phyloP scores from a whole-genome alignment of 192 early-diverging fungal species.

The Entomortierella chlamydospora region DNA sequence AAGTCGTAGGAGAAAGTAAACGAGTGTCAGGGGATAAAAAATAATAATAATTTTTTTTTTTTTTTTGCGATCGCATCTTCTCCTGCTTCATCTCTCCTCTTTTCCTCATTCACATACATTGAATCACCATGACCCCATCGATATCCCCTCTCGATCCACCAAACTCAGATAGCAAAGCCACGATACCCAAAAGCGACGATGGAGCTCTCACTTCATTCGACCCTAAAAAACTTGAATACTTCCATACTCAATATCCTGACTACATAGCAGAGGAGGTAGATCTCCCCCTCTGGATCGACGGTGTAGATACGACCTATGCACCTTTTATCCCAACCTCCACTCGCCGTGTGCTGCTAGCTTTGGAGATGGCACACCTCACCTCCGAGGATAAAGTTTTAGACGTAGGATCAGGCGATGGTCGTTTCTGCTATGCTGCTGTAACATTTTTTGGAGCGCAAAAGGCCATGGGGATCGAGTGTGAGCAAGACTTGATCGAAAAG shows the following conservation, averaged over 20 bases:
- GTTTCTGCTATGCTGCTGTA: constrained; percentile 65
- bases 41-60: too few species aligned
- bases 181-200: neutral
- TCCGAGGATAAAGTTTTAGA: constrained; percentile 60
- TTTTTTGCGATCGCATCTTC: too few species aligned
- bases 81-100: too few species aligned
- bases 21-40: too few species aligned
- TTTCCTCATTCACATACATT: too few species aligned
- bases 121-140: constrained; percentile 3
- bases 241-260: constrained; percentile 29
- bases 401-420: constrained; percentile 72
- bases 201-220: neutral
- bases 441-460: constrained; percentile 48
- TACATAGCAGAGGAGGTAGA: constrained; percentile 30
- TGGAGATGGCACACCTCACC: constrained; percentile 58
- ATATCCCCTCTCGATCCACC: constrained; percentile 6
- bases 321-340: constrained; percentile 70
- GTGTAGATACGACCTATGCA: constrained; percentile 63
- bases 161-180: neutral
- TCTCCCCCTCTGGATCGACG: constrained; percentile 67
- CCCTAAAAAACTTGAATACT: constrained; percentile 7
- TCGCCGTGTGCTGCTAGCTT: constrained; percentile 57
- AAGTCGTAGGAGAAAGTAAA: too few species aligned
- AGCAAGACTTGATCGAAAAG: constrained; percentile 56
- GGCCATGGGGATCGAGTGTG: constrained; percentile 67